Percentiles rank a stretch among this genome's conserved stretches.
phyloP scores from a whole-genome alignment of 2,329 filamentous ascomycete genomes.

The Penicillium brasilianum region DNA sequence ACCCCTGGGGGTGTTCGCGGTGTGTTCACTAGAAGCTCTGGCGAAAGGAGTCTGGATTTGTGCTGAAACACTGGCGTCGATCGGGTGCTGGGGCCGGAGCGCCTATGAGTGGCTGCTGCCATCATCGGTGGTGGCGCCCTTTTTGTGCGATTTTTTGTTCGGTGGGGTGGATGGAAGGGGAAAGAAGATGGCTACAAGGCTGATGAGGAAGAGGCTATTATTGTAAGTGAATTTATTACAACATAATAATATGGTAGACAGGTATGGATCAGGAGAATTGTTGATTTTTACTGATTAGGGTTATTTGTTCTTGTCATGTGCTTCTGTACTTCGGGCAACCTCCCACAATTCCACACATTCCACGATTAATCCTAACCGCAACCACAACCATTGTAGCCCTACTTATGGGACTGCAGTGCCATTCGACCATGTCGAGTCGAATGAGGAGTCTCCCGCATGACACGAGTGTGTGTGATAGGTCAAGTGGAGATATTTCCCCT shows the following conservation, averaged over 20 bases:
- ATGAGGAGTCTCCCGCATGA: background rate
- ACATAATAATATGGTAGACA: background rate
- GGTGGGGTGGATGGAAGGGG: too few relatives aligned
- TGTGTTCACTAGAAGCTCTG: background rate
- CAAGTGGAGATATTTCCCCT: background rate
- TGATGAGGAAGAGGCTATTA: too few relatives aligned
- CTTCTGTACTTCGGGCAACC: background rate
- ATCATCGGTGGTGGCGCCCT: slow-evolving; percentile 8
- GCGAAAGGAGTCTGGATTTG: slow-evolving; percentile 1
- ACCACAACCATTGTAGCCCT: slow-evolving; percentile 1
- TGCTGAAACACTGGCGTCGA: slow-evolving; percentile 14
- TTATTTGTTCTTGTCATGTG: slow-evolving; percentile 4
- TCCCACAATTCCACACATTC: background rate
- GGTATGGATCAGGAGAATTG: background rate
- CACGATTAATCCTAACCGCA: background rate
- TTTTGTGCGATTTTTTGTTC: background rate
- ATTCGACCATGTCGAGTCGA: background rate
- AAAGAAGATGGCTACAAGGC: too few relatives aligned
- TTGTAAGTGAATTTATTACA: background rate
- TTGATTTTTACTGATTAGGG: background rate
- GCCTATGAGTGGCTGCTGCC: slow-evolving; percentile 6
- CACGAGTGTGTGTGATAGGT: background rate
- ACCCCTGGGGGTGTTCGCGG: background rate
- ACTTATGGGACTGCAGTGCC: background rate
- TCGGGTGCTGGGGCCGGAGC: slow-evolving; percentile 11